These are phyloP conservation scores for Emericellopsis cladophorae DNA, from an alignment of 2,329 filamentous ascomycete species.

Conservation along the genomic window DNA sequence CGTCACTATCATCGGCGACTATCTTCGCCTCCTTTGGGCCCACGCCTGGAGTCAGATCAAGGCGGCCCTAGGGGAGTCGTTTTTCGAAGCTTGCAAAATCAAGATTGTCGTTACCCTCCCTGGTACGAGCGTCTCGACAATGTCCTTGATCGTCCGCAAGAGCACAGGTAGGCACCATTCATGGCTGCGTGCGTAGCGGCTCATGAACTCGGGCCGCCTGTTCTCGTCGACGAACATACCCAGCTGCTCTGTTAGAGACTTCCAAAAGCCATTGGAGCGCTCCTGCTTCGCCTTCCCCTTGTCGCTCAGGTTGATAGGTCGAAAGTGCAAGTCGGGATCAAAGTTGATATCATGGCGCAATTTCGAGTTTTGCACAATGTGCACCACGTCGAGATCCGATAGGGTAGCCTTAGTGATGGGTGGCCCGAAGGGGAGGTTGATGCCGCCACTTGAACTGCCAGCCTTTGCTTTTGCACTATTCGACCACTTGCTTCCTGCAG, in stretches of 20 bases:
- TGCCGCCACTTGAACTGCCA: too few species aligned
- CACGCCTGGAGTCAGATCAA: constrained; percentile 4
- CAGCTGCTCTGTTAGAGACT: too few species aligned
- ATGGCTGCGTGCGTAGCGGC: too few species aligned
- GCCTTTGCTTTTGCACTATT: too few species aligned
- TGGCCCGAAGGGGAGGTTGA: constrained; percentile 36
- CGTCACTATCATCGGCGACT: constrained; percentile 11
- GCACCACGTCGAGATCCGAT: constrained; percentile 78
- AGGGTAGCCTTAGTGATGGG: constrained; percentile 79
- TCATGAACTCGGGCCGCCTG: too few species aligned
- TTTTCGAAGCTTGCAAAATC: constrained; percentile 8
- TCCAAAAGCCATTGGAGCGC: constrained; percentile 10
- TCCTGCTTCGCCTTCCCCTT: constrained; percentile 72
- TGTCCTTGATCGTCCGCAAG: too few species aligned
- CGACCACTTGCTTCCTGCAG: too few species aligned
- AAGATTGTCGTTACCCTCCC: constrained; percentile 28
- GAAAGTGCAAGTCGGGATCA: constrained; percentile 83
- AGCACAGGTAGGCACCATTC: too few species aligned
- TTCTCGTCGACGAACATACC: too few species aligned
- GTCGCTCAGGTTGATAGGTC: constrained; percentile 77
- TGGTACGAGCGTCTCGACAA: constrained; percentile 5
- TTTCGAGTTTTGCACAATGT: constrained; percentile 68
- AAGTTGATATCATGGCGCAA: constrained; percentile 93
- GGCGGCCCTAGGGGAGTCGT: not conserved
- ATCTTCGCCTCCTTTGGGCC: constrained; percentile 12